Conservation (phyloP, 352 stramenopile species). For the Phytophthora ramorum region DNA sequence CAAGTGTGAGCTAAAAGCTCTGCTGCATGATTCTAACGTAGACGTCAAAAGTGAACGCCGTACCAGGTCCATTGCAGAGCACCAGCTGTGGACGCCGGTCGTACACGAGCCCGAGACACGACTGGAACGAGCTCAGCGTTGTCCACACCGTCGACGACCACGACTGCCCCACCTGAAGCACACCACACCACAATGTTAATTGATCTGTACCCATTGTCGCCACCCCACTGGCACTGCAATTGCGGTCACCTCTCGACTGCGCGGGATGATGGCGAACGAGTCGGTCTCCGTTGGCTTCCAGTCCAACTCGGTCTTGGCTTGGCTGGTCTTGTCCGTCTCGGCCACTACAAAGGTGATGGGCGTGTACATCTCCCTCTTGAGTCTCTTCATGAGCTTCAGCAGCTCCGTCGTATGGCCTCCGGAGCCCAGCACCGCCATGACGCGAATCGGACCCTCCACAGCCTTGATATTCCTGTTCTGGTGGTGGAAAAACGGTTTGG, state of each 20-base stretch:
- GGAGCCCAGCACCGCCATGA: constrained; percentile 87
- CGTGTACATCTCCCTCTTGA: constrained; percentile 82
- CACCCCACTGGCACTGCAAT: not conserved
- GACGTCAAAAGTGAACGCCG: not conserved
- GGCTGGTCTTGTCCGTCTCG: constrained; percentile 92
- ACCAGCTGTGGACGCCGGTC: constrained; percentile 85
- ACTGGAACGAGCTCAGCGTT: constrained; percentile 81
- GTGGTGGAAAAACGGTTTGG: constrained; percentile 25
- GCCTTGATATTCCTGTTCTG: constrained; percentile 18
- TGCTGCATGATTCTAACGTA: constrained; percentile 28
- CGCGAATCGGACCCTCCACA: constrained; percentile 35
- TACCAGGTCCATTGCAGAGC: constrained; percentile 93
- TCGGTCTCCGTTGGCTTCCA: constrained; percentile 55
- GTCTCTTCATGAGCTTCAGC: constrained; percentile 90
- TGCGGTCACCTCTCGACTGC: constrained; percentile 86
- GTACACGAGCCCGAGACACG: constrained; percentile 81
- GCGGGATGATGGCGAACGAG: constrained; percentile 86
- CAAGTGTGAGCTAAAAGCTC: not conserved
- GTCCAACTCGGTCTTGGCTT: constrained; percentile 75
- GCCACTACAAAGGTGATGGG: constrained; percentile 92
- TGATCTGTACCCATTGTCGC: not conserved
- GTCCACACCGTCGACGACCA: constrained; percentile 91
- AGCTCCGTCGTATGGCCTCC: constrained; percentile 96
- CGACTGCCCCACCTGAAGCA: constrained; percentile 89
- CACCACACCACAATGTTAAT: constrained; percentile 3